phyloP scores from a whole-genome alignment of 2,329 filamentous ascomycete species.

The Fusarium nygamai region DNA sequence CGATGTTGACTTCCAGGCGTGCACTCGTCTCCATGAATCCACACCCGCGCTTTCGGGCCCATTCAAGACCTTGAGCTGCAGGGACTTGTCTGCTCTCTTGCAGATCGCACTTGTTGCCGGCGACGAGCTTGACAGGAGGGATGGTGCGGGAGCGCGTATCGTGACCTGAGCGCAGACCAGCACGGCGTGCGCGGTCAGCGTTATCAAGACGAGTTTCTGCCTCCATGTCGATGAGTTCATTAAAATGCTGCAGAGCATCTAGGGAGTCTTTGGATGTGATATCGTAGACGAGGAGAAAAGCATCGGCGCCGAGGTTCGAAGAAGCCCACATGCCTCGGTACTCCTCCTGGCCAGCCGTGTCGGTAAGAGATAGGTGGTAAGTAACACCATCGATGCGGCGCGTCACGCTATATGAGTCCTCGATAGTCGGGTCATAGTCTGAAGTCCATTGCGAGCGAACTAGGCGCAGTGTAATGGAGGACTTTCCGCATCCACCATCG shows the following conservation, averaged over 20 bases:
- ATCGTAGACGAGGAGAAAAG: conserved; percentile 88
- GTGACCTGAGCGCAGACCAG: conserved; percentile 48
- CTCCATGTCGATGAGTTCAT: conserved; percentile 86
- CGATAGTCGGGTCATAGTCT: conserved; percentile 83
- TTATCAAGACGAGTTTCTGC: conserved; percentile 74
- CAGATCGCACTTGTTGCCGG: conserved; percentile 87
- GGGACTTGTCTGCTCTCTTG: conserved; percentile 74
- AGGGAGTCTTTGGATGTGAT: conserved; percentile 78
- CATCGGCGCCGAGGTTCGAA: conserved; percentile 81
- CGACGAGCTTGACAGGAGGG: conserved; percentile 82
- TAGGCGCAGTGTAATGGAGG: conserved; percentile 83
- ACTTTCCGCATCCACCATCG: conserved; percentile 86
- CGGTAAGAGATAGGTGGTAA: conserved; percentile 82
- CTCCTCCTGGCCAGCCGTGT: conserved; percentile 90
- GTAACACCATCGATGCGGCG: conserved; percentile 81
- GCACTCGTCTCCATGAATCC: conserved; percentile 93
- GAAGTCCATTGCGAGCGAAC: conserved; percentile 86
- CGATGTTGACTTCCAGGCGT: conserved; percentile 85
- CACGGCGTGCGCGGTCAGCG: conserved; percentile 61
- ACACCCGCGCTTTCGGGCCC: conserved; percentile 76
- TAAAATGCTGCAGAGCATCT: conserved; percentile 79
- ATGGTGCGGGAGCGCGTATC: conserved; percentile 61
- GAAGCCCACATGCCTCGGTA: conserved; percentile 88
- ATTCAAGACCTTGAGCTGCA: conserved; percentile 78
- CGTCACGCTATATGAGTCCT: conserved; percentile 87